Evolutionary conservation across 768 basidiomycete genomes (phyloP).

Genomic region (Dentipellis fragilis): DNA sequence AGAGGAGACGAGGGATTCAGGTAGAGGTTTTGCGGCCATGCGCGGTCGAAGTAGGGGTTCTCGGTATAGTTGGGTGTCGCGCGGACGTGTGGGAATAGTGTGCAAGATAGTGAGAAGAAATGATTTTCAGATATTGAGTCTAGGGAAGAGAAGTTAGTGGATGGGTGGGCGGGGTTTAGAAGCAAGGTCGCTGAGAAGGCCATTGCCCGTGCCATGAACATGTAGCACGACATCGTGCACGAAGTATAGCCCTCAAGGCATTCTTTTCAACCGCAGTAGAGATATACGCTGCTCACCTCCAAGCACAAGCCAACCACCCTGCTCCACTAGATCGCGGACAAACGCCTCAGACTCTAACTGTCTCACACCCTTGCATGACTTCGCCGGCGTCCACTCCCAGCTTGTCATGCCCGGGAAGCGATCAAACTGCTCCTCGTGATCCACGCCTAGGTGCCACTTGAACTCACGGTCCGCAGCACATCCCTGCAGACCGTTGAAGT

Average conservation of each 20-base stretch:
- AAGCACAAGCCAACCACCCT: conserved; percentile 62
- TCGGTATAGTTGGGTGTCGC: conserved; percentile 53
- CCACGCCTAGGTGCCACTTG: conserved; percentile 52
- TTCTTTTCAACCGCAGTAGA: too few relatives aligned
- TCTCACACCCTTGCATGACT: conserved; percentile 30
- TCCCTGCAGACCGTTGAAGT: conserved; percentile 47
- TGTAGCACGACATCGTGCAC: background rate
- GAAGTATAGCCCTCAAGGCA: background rate
- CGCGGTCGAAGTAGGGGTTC: conserved; percentile 47
- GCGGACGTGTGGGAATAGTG: conserved; percentile 54
- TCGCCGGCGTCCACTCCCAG: conserved; percentile 44
- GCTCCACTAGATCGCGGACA: conserved; percentile 48
- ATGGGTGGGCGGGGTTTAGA: background rate
- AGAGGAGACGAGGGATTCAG: conserved; percentile 48
- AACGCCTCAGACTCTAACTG: conserved; percentile 33
- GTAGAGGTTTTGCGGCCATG: conserved; percentile 55
- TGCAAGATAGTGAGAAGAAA: conserved; percentile 63
- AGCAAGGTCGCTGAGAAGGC: too few relatives aligned
- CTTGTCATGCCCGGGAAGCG: conserved; percentile 44
- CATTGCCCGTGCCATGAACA: too few relatives aligned
- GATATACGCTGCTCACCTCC: conserved; percentile 32
- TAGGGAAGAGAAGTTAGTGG: conserved; percentile 11
- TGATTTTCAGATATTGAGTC: conserved; percentile 66
- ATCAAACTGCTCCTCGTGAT: conserved; percentile 35
- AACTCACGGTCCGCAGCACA: conserved; percentile 56